Conservation (phyloP, 2,329 filamentous ascomycete genomes). For the Xylaria sp. region DNA sequence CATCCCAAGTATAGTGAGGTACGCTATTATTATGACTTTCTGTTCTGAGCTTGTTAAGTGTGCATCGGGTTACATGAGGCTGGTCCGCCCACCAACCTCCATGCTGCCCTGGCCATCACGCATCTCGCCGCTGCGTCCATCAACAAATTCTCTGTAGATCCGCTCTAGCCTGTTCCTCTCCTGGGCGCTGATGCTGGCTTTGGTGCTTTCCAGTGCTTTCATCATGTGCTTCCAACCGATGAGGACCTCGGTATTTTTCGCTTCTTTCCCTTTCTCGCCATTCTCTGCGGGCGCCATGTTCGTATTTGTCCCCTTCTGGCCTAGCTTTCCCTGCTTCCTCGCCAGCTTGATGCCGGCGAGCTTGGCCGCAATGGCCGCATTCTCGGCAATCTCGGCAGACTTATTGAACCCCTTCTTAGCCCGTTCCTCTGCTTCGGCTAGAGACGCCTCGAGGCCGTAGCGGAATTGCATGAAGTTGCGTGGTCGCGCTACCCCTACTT, state of each 20-base stretch:
- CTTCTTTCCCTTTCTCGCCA: conserved; percentile 44
- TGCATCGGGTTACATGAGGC: conserved; percentile 76
- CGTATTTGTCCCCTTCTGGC: conserved; percentile 38
- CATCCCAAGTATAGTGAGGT: neutral
- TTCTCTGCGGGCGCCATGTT: conserved; percentile 28
- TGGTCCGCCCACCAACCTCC: conserved; percentile 90
- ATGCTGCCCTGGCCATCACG: conserved; percentile 87
- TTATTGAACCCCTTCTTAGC: conserved; percentile 50
- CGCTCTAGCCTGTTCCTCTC: conserved; percentile 74
- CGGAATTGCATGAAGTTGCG: conserved; percentile 80
- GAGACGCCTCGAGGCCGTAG: conserved; percentile 66
- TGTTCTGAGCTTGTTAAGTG: neutral
- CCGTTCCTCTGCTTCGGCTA: conserved; percentile 42
- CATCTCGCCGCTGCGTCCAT: conserved; percentile 92
- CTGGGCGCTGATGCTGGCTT: conserved; percentile 78
- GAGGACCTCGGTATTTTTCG: conserved; percentile 66
- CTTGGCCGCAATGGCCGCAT: conserved; percentile 78
- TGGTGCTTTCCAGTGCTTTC: conserved; percentile 74
- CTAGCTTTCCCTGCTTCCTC: conserved; percentile 63
- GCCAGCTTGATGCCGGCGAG: conserved; percentile 76
- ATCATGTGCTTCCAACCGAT: conserved; percentile 84
- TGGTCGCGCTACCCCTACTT: conserved; percentile 33
- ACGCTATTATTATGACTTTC: conserved; percentile 10
- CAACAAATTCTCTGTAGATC: conserved; percentile 93
- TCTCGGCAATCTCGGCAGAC: conserved; percentile 67